A percentile compares a stretch with the other conserved stretches of the same genome.
These are phyloP conservation scores for Noccaea caerulescens DNA, from an alignment of 345 rosid genomes.

Conservation along the genomic window DNA sequence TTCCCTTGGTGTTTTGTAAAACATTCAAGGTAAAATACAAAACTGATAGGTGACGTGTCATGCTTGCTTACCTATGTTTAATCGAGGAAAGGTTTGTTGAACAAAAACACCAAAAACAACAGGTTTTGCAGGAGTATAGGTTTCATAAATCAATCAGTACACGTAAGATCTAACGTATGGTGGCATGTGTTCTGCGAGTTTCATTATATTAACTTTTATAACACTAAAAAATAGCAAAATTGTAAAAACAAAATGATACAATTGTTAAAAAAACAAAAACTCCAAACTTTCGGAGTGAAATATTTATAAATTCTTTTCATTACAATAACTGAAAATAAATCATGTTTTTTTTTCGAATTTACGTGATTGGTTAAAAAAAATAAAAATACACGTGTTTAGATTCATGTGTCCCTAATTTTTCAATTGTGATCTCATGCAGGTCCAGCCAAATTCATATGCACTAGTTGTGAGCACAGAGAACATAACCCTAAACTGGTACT, in stretches of 20 bases:
- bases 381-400: background rate
- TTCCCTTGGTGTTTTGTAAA: background rate
- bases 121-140: constrained; percentile 36
- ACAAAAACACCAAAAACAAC: constrained; percentile 24
- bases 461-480: constrained; percentile 65
- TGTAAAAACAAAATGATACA: background rate
- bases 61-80: constrained; percentile 23
- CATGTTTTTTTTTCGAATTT: too few relatives aligned
- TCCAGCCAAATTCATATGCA: constrained; percentile 61
- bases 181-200: constrained; percentile 31
- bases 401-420: background rate
- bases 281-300: background rate
- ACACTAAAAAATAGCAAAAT: constrained; percentile 8
- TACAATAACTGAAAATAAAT: too few relatives aligned
- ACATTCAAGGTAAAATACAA: background rate
- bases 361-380: background rate
- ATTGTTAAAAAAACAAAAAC: too few relatives aligned
- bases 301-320: too few relatives aligned
- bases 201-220: constrained; percentile 16
- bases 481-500: constrained; percentile 55
- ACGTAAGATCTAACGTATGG: constrained; percentile 33
- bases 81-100: constrained; percentile 30
- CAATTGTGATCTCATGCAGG: constrained; percentile 36
- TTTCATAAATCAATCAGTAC: constrained; percentile 16
- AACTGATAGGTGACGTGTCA: constrained; percentile 24